These are phyloP conservation scores for Fusarium mexicanum DNA, from an alignment of 2,329 filamentous ascomycete species.

Conservation along the genomic window DNA sequence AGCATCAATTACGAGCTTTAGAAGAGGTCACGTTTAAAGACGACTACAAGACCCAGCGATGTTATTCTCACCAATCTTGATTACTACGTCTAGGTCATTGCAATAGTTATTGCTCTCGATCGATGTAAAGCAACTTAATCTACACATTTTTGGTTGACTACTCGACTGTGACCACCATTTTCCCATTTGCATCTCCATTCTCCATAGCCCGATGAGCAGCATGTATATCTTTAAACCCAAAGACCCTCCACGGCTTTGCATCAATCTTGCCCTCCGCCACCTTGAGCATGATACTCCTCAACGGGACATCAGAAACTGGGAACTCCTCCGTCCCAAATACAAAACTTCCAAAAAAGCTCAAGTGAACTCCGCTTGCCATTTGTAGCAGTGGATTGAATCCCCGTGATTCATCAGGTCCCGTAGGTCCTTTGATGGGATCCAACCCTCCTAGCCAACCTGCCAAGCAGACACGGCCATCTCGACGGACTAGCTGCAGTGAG, in stretches of 20 bases:
- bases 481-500: neutral
- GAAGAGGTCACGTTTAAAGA: too few relatives aligned
- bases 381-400: neutral
- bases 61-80: too few relatives aligned
- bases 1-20: accelerated
- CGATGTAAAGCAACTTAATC: neutral
- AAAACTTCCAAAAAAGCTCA: neutral
- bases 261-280: neutral
- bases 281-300: neutral
- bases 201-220: neutral
- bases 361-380: neutral
- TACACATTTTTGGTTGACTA: neutral
- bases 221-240: neutral
- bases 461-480: neutral
- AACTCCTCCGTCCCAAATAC: neutral
- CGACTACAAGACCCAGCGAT: too few relatives aligned
- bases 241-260: neutral
- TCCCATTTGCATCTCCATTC: neutral
- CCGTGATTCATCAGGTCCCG: neutral
- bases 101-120: too few relatives aligned
- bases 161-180: neutral
- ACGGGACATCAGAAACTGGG: neutral
- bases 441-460: neutral
- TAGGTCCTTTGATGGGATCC: neutral
- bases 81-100: too few relatives aligned